A percentile compares a stretch with the other conserved stretches of the same genome.
phyloP scores from a whole-genome alignment of 2,329 filamentous ascomycete genomes.

The Colletotrichum lindemuthianum region DNA sequence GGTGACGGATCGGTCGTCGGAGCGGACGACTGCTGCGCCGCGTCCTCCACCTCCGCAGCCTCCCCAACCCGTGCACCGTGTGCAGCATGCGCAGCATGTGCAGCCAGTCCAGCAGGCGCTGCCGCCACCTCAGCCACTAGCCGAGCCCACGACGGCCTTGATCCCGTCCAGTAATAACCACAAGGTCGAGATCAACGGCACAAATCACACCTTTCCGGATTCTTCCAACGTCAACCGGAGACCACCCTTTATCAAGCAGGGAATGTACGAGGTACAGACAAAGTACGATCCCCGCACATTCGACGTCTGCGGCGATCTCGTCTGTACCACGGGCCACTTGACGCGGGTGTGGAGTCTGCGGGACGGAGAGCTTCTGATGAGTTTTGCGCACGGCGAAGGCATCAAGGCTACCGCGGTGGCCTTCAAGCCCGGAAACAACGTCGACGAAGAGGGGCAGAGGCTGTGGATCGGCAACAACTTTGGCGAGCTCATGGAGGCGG shows the following conservation, averaged over 20 bases:
- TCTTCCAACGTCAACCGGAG: conserved; percentile 84
- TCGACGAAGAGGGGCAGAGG: conserved; percentile 82
- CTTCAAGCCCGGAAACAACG: conserved; percentile 84
- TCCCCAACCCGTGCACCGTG: conserved; percentile 17
- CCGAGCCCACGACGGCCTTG: conserved; percentile 53
- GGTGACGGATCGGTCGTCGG: conserved; percentile 55
- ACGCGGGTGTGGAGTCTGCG: conserved; percentile 89
- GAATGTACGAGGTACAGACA: conserved; percentile 79
- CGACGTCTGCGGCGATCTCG: conserved; percentile 86
- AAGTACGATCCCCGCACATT: conserved; percentile 89
- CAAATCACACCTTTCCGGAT: conserved; percentile 73
- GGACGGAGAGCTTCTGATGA: conserved; percentile 85
- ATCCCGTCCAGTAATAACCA: conserved; percentile 42
- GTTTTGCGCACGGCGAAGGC: conserved; percentile 84
- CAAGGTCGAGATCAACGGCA: conserved; percentile 58
- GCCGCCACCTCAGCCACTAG: conserved; percentile 39
- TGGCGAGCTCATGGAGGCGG: conserved; percentile 90
- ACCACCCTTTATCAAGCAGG: conserved; percentile 78
- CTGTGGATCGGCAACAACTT: conserved; percentile 91
- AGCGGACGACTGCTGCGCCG: conserved; percentile 50
- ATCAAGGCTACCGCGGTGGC: conserved; percentile 82
- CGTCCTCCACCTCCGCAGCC: conserved; percentile 28
- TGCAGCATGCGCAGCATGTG: conserved; percentile 17
- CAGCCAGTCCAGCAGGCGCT: neutral
- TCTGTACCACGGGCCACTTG: conserved; percentile 86